These are phyloP conservation scores for Carex littledalei DNA, from an alignment of 176 grass and related monocot species.

Conservation along the genomic window DNA sequence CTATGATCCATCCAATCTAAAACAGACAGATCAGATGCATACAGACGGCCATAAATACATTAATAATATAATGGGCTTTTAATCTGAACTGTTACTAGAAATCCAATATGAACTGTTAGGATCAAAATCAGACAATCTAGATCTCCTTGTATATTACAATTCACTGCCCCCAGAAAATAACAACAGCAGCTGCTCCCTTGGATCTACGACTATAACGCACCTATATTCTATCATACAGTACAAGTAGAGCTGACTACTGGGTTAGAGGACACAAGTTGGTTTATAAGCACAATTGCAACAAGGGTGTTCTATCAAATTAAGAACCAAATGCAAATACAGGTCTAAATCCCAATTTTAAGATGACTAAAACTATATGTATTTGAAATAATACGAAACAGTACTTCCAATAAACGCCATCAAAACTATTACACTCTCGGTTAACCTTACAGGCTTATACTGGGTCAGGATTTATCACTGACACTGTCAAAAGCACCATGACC, in stretches of 20 bases:
- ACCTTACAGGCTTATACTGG: neutral
- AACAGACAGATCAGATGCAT: neutral
- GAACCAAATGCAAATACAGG: constrained; percentile 1
- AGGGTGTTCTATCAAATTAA: neutral
- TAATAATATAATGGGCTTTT: neutral
- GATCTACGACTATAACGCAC: neutral
- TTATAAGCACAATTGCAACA: neutral
- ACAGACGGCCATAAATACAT: neutral
- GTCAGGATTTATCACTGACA: neutral
- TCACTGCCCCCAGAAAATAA: neutral
- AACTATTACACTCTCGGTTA: neutral
- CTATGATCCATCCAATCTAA: neutral
- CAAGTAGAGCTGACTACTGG: neutral
- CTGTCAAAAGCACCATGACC: neutral
- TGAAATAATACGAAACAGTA: neutral
- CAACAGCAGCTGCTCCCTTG: neutral
- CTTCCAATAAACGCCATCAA: neutral
- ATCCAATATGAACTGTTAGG: neutral
- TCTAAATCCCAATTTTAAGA: neutral
- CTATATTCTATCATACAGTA: neutral
- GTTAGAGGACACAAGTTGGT: neutral
- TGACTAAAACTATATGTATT: neutral
- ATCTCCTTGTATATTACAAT: neutral
- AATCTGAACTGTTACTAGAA: neutral
- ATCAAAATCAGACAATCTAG: neutral